A percentile compares a stretch with the other conserved stretches of the same genome.
Conservation (phyloP, 306 rosid species). For the Arachis hypogaea region DNA sequence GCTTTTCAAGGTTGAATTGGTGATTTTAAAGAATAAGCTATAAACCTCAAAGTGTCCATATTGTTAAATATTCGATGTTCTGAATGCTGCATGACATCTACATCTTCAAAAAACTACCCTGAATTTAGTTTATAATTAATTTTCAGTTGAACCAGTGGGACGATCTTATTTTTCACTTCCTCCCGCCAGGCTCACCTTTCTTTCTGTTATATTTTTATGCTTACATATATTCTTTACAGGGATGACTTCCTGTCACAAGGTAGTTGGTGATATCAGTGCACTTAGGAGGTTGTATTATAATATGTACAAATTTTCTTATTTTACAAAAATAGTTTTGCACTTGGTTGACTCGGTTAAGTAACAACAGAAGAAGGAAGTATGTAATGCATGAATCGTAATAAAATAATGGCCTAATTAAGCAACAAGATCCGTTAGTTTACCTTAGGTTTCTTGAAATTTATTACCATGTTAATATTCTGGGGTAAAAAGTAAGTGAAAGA, state of each 20-base stretch:
- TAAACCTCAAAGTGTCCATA: constrained; percentile 4
- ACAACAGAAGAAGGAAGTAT: too few relatives aligned
- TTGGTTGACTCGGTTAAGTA: too few relatives aligned
- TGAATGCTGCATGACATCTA: background rate
- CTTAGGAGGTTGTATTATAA: too few relatives aligned
- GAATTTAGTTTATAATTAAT: constrained; percentile 14
- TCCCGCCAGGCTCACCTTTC: background rate
- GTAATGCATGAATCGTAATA: too few relatives aligned
- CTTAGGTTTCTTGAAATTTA: too few relatives aligned
- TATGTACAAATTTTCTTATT: too few relatives aligned
- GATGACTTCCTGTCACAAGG: constrained; percentile 67
- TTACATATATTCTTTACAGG: constrained; percentile 40
- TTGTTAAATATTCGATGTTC: constrained; percentile 8
- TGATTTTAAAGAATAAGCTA: background rate
- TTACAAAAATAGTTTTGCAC: too few relatives aligned
- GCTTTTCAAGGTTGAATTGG: constrained; percentile 3
- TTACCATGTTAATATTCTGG: too few relatives aligned
- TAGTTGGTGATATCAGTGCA: background rate
- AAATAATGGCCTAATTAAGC: too few relatives aligned
- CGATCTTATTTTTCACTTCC: constrained; percentile 18
- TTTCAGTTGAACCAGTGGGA: constrained; percentile 21
- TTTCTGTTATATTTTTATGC: constrained; percentile 2
- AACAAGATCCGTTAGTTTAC: too few relatives aligned
- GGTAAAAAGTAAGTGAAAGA: too few relatives aligned
- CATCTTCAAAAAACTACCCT: background rate